phyloP scores from a whole-genome alignment of 108 stramenopile species.

The Nitzschia inconspicua region DNA sequence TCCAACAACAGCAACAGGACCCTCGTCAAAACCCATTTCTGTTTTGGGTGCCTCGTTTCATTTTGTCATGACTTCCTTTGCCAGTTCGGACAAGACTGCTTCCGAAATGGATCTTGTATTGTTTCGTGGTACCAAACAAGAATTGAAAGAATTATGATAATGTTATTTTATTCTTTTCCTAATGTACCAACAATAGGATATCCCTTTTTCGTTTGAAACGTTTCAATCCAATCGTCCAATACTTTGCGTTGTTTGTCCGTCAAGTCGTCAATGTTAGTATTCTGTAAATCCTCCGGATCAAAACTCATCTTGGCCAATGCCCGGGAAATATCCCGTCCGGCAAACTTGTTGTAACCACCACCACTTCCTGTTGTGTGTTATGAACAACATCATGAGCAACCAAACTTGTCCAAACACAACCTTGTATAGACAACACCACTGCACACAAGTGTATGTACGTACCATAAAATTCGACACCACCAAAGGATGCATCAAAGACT shows the following conservation, averaged over 20 bases:
- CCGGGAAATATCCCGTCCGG: constrained; percentile 91
- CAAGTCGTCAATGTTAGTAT: constrained; percentile 70
- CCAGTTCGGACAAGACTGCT: constrained; percentile 49
- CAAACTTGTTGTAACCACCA: constrained; percentile 89
- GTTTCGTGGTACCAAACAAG: constrained; percentile 85
- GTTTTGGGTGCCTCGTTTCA: constrained; percentile 82
- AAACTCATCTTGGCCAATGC: constrained; percentile 98
- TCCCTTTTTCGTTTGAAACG: constrained; percentile 81
- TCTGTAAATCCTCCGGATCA: constrained; percentile 80
- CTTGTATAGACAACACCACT: too few species aligned
- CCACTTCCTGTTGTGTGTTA: constrained; percentile 71
- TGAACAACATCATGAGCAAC: too few species aligned
- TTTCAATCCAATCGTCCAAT: constrained; percentile 92
- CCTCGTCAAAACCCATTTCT: constrained; percentile 26
- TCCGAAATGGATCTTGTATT: constrained; percentile 82
- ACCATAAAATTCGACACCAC: constrained; percentile 78
- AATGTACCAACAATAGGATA: constrained; percentile 93
- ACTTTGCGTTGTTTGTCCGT: constrained; percentile 79
- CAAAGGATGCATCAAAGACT: constrained; percentile 95
- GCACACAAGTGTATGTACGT: constrained; percentile 10
- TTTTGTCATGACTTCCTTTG: constrained; percentile 83
- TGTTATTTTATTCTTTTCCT: too few species aligned
- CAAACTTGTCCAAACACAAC: too few species aligned
- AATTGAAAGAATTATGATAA: constrained; percentile 71
- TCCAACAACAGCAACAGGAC: too few species aligned